Evolutionary conservation across 2,329 filamentous ascomycete species (phyloP).

Genomic region (Pestalotiopsis fici): DNA sequence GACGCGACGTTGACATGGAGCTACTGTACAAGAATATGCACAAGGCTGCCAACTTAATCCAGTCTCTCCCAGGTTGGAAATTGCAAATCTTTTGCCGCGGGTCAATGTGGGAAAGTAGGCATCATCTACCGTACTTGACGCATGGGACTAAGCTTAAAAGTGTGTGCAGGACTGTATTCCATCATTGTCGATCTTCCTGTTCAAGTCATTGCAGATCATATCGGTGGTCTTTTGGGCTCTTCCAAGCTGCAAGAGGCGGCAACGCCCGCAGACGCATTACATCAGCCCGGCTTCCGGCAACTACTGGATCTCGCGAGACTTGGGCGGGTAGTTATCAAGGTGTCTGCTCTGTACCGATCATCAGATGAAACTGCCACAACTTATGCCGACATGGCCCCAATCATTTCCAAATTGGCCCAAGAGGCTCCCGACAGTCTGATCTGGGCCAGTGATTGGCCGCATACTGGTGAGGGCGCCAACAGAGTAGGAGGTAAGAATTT

Average conservation of each 20-base stretch:
- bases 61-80: background rate
- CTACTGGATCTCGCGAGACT: background rate
- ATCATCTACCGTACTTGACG: background rate
- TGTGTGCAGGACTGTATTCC: background rate
- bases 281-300: background rate
- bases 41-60: background rate
- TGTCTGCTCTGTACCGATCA: background rate
- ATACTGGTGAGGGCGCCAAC: conserved; percentile 9
- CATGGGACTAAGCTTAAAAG: background rate
- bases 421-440: conserved; percentile 5
- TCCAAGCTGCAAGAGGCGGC: background rate
- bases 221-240: background rate
- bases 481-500: background rate
- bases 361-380: background rate
- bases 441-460: conserved; percentile 12
- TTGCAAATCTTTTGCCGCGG: background rate
- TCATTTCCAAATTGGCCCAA: background rate
- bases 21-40: background rate
- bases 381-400: background rate
- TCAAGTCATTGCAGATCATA: background rate
- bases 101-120: background rate
- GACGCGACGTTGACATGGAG: background rate
- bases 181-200: background rate
- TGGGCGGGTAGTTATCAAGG: background rate
- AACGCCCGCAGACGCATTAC: background rate